Base-by-base conservation (phyloP, 1,139 yeast genomes). In the Scheffersomyces segobiensis region DNA sequence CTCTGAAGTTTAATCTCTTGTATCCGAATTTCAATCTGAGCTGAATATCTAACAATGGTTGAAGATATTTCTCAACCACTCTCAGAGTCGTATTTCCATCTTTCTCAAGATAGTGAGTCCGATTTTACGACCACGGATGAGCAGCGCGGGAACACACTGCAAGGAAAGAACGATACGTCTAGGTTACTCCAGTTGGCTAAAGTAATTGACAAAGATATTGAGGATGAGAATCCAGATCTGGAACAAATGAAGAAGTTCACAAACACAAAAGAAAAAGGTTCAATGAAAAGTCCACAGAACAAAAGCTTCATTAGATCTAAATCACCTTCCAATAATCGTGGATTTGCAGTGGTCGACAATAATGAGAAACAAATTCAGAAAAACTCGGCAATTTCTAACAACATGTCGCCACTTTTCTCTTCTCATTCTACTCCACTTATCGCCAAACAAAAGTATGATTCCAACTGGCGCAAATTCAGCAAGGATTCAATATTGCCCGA, bases 401-500 rank as follows among this genome's bases (percentile, higher is more conserved):
- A 22, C 49, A 55, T 46, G 54, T 48, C 61, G 39, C 59, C 61
- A 12, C 56, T 60, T 49, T 62, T 71, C 10, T 68, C 75, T 17
- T 71, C 77, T 2, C 79, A 76, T 57, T 73, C 78, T 5, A 74
- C 79, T 0, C 79, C 79, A 1, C 62, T 74, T 50, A 54, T 61
- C 51, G 10, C 54, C n/a, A 57, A 60, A 53, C 60, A 61, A 51
- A 50, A 49, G 49, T 24, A 56, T 19, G 32, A 46, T 56, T 21
- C 46, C 49, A 58, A 49, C 48, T 56, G 61, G 59, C 55, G 54
- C 42, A 53, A 49, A 55, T 53, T 39, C 54, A 52, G 59, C 54
- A 22, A 61, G 54, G 64, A 57, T 49, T 42, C 52, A 24, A 22
- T 57, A 39, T 53, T 59, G 21, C 57, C 59, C 2, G 60, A 60